Percentiles rank a stretch among this genome's conserved stretches.
These are phyloP conservation scores for Salix udensis DNA, from an alignment of 345 rosid species.

Conservation along the genomic window DNA sequence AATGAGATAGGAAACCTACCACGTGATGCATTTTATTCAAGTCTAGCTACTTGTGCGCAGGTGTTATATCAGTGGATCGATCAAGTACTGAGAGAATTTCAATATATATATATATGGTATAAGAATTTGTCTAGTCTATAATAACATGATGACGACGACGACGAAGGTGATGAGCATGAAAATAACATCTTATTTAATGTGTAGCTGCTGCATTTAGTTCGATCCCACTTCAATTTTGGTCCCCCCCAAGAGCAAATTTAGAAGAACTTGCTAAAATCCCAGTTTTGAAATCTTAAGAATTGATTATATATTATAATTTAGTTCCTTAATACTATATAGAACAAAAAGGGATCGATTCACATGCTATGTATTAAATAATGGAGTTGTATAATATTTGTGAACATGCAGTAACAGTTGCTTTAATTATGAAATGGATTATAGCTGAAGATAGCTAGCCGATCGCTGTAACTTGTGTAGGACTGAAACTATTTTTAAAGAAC, in stretches of 20 bases:
- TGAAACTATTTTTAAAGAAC: neutral
- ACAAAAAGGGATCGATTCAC: neutral
- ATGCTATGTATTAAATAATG: neutral
- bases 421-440: neutral
- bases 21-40: neutral
- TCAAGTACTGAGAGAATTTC: neutral
- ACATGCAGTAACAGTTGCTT: neutral
- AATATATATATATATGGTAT: neutral
- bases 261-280: neutral
- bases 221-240: neutral
- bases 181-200: no score
- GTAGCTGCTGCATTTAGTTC: neutral
- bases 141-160: no score
- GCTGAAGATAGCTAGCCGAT: neutral
- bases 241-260: neutral
- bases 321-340: neutral
- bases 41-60: neutral
- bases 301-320: neutral
- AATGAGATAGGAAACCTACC: neutral
- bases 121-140: no score
- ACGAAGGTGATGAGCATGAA: no score
- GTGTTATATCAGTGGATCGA: neutral
- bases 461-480: neutral
- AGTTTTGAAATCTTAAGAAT: neutral
- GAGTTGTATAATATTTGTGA: neutral